phyloP scores from a whole-genome alignment of 768 basidiomycete genomes.

The Suillus subalutaceus region DNA sequence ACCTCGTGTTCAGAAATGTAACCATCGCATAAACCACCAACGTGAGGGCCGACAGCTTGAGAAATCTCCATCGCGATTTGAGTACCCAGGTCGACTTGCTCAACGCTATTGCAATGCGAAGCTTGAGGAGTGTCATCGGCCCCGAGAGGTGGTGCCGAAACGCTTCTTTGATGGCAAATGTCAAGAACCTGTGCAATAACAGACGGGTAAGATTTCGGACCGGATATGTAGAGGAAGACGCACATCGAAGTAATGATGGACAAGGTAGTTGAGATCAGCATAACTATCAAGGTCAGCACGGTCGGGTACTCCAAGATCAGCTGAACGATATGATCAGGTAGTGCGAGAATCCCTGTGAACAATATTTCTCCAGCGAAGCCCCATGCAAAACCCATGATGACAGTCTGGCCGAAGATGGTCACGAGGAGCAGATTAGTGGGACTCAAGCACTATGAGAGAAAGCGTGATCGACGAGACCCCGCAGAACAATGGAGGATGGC shows the following conservation, averaged over 20 bases:
- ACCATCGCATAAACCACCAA: neutral
- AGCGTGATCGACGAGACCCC: neutral
- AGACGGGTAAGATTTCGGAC: neutral
- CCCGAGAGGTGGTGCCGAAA: neutral
- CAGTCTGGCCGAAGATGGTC: neutral
- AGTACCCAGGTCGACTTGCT: neutral
- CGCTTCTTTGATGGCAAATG: neutral
- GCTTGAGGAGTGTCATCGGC: neutral
- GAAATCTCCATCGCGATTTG: neutral
- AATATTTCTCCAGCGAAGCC: neutral
- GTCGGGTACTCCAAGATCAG: neutral
- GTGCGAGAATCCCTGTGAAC: neutral
- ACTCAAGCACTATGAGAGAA: neutral
- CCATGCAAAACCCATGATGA: neutral
- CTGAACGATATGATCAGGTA: neutral
- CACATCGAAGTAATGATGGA: neutral
- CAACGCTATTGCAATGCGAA: slow-evolving; percentile 4
- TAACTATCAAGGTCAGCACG: neutral
- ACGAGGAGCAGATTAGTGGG: neutral
- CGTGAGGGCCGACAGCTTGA: neutral
- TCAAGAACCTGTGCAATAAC: slow-evolving; percentile 2
- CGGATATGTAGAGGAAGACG: neutral
- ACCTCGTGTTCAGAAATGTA: neutral
- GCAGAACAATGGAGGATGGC: neutral
- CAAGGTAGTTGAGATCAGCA: neutral